Base-by-base conservation (phyloP, 768 basidiomycete genomes). In the Chalciporus sphaerocephalus region DNA sequence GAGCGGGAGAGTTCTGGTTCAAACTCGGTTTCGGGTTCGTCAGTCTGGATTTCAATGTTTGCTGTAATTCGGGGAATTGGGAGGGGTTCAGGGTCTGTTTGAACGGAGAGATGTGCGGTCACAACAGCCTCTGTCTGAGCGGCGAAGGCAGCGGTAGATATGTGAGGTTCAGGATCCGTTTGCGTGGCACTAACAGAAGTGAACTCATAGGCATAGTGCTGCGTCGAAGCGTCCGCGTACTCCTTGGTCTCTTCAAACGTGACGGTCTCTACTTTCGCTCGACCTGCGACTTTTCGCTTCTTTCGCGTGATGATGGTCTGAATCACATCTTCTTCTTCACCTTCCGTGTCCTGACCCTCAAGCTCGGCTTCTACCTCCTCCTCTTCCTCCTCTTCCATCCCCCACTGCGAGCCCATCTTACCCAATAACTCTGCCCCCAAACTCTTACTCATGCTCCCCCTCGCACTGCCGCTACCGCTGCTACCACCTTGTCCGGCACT, bases 241-340 rank as follows among this genome's bases (percentile, higher is more conserved):
- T 89, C 85, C 56, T 79, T 88, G 36, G 69, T 64, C 50, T 88
- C 85, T 54, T 83, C 80, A 56, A 76, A 50, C 53, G 67, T 60
- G 42, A 61, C 38, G 15, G 73, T 68, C 55, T 77, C 74, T 12
- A 30, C 46, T 56, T 72, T 78, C 5, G 76, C 73, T 17, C 84
- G 80, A 66, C 75, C 75, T 4, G 78, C 73, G 27, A 88, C 80
- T 65, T 85, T 87, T 72, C 85, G 74, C 66, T 85, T 88, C 58
- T 81, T 86, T 47, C 88, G 72, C 2, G 90, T 92, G 54, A 94
- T 92, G 53, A 94, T 92, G 3, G 91, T 92, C 65, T 93, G 85
- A 48, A 87, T 80, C 32, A 87, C 80, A 57, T 87, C 85, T 22
- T 68, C 64, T 49, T 67, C 63, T 55, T 86, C 85, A 16, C 74